Evolutionary conservation across 768 basidiomycete species (phyloP), one percentile per base, ranked within the genome.

Genomic region (Pulveroboletus sp.): DNA sequence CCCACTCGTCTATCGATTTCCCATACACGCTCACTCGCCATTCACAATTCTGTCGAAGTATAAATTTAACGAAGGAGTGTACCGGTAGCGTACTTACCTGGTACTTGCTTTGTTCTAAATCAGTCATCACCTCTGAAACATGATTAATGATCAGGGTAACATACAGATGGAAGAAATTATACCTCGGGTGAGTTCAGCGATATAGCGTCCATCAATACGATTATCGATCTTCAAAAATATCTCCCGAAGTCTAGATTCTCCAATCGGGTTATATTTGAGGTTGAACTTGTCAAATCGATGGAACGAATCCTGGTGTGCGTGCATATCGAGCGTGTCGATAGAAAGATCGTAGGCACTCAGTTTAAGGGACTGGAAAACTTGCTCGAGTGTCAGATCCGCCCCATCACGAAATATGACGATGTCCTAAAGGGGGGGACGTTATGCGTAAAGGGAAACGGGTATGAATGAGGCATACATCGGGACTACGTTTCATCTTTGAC

Each of bases 201-300:
- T 76, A 65, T 99, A 99, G 39, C 85, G 76, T 2, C 96, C 96
- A 57, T 92, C 70, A 45, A 98, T 89, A 53, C 82, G 85, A 64
- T 99, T 99, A 63, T 99, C 96, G 2, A 94, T 96, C 74, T 99
- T 99, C 52, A 99, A 68, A 74, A 99, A 99, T 57, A 99, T 98
- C 70, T 99, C 96, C 39, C 96, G 76, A 54, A 99, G 71, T 27
- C 96, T 76, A 5, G 90, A 93, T 70, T 97, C 94, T 49, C 96
- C 96, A 51, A 93, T 92, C 0, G 93, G 94, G 60, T 96, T 96
- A 67, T 98, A 97, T 69, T 97, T 93, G 36, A 96, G 73, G 60
- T 98, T 98, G 73, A 98, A 98, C 64, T 95, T 93, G 73, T 96
- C 96, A 63, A 96, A 98, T 13, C 96, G 88, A 67, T 99, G 95